Conservation (phyloP, 805 yeast species). For the Kluyveromyces wickerhamii region DNA sequence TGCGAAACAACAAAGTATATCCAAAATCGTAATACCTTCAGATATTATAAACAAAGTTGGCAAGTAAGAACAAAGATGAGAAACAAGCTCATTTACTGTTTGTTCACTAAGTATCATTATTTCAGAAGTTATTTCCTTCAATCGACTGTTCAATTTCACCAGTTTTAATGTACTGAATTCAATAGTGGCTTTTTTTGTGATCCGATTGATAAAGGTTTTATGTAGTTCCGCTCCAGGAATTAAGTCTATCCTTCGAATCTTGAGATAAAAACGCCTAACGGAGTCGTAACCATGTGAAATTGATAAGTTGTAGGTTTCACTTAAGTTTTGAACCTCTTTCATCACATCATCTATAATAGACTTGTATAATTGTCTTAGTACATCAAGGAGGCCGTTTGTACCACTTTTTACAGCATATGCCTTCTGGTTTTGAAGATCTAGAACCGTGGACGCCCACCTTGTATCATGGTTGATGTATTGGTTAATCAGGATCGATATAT, state of each 20-base stretch:
- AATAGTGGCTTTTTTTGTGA: conserved; percentile 24
- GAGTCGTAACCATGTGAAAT: conserved; percentile 32
- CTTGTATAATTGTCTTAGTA: conserved; percentile 36
- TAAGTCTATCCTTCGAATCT: conserved; percentile 18
- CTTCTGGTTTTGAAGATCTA: conserved; percentile 38
- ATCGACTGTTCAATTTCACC: conserved; percentile 34
- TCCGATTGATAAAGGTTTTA: conserved; percentile 28
- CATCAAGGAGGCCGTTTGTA: conserved; percentile 38
- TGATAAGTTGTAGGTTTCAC: conserved; percentile 17
- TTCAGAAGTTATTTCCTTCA: conserved; percentile 35
- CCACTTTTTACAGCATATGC: conserved; percentile 39
- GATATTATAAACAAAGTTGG: conserved; percentile 35
- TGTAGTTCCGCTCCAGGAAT: conserved; percentile 22
- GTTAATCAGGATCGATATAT: conserved; percentile 24
- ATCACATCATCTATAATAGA: conserved; percentile 32
- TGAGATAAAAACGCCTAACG: conserved; percentile 33
- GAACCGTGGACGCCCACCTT: conserved; percentile 32
- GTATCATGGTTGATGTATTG: conserved; percentile 36
- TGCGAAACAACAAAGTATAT: conserved; percentile 33
- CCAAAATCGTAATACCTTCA: conserved; percentile 38
- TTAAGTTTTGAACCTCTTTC: conserved; percentile 19
- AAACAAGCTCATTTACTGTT: conserved; percentile 27
- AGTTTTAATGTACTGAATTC: conserved; percentile 37
- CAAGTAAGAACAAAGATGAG: conserved; percentile 21
- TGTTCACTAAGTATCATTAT: conserved; percentile 37